Evolutionary conservation across 2,329 filamentous ascomycete genomes (phyloP).

Genomic region (Sarocladiaceae sp.): DNA sequence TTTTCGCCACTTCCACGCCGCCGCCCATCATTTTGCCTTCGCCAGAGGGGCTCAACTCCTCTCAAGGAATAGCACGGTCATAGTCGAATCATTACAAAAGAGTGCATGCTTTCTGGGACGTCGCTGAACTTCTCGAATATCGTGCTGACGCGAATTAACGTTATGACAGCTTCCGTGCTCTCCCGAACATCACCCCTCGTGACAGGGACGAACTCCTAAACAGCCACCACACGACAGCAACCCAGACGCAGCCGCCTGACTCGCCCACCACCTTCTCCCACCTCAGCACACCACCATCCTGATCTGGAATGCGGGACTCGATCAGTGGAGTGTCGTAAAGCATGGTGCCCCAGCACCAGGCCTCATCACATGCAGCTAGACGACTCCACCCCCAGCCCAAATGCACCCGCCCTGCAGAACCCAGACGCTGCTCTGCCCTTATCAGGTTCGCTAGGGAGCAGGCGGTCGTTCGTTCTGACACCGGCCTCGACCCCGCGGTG

Average conservation of each 20-base stretch:
- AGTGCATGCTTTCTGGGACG: no score
- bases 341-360: not conserved
- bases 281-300: conserved; percentile 1
- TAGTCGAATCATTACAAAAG: not conserved
- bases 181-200: not conserved
- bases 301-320: conserved; percentile 6
- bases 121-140: no score
- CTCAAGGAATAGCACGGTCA: not conserved
- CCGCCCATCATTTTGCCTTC: not conserved
- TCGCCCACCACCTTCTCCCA: not conserved
- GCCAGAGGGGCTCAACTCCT: no score
- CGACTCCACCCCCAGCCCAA: not conserved
- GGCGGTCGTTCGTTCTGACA: no score
- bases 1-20: conserved; percentile 1
- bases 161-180: conserved; percentile 1
- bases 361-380: conserved; percentile 6
- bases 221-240: not conserved
- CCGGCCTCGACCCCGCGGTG: no score
- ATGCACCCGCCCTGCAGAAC: not conserved
- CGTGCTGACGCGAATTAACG: no score
- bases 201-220: not conserved
- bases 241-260: not conserved
- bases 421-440: not conserved
- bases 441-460: no score
- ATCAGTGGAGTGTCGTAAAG: not conserved